Base-by-base conservation (phyloP, 176 grass and related monocot genomes). In the Musa schizocarpa region DNA sequence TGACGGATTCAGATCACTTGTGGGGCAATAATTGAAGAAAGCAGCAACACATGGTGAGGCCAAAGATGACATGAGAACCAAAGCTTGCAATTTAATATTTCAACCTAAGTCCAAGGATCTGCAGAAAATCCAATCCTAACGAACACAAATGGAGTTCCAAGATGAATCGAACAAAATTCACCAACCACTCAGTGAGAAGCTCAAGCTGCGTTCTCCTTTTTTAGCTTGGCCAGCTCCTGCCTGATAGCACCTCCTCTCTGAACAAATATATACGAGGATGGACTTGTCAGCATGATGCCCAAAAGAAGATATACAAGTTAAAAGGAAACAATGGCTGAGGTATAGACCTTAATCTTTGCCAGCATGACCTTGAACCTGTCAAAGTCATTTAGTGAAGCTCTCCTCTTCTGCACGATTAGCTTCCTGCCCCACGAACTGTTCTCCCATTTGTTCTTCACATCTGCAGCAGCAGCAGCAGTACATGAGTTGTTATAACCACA, bases 391-490 rank as follows among this genome's bases (percentile, higher is more conserved):
- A 97, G 89, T 0, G 93, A 65, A 29, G 93, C 90, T 90, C 93
- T 92, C 86, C 83, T 92, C 77, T 90, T 85, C 93, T 97, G 93
- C 27, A 97, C 93, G 79, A 97, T 92, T 34, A 97, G 57, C 81
- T 97, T 97, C 84, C 83, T 97, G 63, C 93, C 93, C 93, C 93
- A 97, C 1, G 87, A 92, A 74, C 93, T 97, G 50, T 90, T 97
- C 83, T 96, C 92, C 92, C 92, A 96, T 73, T 92, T 96, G 55
- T 72, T 85, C 59, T 96, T 96, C 13, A 96, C 92, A 84, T 96
- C 92, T 92, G 77, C 24, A 68, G 54, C 69, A 54, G 21, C 43
- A 19, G 70, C 48, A 62, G 24, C 55, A 50, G 50, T 27, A 66
- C 63, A 11, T 43, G 34, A 0, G 29, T 76, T 48, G 83, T 23